Evolutionary conservation across 441 rosid genomes (phyloP), one percentile per base, ranked within the genome.

Genomic region (Populus hybrid): DNA sequence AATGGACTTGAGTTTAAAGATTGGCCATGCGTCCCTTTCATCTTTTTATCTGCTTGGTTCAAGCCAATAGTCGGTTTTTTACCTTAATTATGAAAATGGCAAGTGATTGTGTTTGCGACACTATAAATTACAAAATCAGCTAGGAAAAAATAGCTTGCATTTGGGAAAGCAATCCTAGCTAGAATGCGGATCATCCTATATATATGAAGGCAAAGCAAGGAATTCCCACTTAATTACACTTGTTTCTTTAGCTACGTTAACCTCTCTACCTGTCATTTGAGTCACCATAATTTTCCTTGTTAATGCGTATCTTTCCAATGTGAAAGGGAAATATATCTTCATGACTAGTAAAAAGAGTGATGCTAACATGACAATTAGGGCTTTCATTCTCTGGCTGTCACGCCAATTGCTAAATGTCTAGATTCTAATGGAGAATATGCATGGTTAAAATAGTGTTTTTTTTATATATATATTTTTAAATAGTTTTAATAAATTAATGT

Each of bases 161-260:
- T 24, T 63, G n/a, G 45, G 84, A 77, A 72, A 79, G 81, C 64
- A 45, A 79, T 66, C 28, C 31, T 29, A 29, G 31, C 64, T n/a
- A 2, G 35, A 29, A 76, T 20, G 45, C 71, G 8, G 38, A 61
- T 42, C 74, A 66, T 42, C 74, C 64, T 11, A 68, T 2, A 42
- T 68, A 24, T 33, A 68, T 77, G n/a, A 68, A 66, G 76, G 78
- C 63, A 45, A 35, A 83, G 68, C 78, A 66, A 74, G 71, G 69
- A 18, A 29, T 59, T 35, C 50, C 64, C 76, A 69, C 70, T n/a
- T n/a, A n/a, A n/a, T 64, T 63, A 50, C 33, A 33, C 80, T 66
- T 24, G 73, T 73, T 78, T 82, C 74, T 71, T 78, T 78, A 75
- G 77, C 69, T 50, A 73, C 45, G 24, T 75, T 79, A 50, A 74